phyloP scores from a whole-genome alignment of 2,329 filamentous ascomycete genomes.

The Verticillium zaregamsianum region DNA sequence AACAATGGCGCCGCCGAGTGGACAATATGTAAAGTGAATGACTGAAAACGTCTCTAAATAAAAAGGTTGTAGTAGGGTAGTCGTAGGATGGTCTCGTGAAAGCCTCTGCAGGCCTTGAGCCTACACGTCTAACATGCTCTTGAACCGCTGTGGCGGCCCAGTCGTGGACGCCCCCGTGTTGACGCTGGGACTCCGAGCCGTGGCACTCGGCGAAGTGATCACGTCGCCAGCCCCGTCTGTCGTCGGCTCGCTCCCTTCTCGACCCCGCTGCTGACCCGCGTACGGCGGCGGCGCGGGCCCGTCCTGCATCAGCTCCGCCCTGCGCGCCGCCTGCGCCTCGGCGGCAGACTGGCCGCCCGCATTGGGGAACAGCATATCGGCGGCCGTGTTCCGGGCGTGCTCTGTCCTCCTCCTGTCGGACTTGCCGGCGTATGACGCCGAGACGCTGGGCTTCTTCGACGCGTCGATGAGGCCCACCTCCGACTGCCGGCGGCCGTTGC shows the following conservation, averaged over 20 bases:
- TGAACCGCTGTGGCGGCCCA: constrained; percentile 48
- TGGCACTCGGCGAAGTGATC: constrained; percentile 17
- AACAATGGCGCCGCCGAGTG: background rate
- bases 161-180: constrained; percentile 38
- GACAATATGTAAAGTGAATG: background rate
- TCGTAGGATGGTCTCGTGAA: background rate
- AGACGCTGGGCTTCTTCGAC: constrained; percentile 10
- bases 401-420: constrained; percentile 41
- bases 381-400: constrained; percentile 36
- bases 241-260: constrained; percentile 4
- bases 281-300: constrained; percentile 40
- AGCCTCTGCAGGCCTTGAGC: background rate
- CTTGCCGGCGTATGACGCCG: constrained; percentile 33
- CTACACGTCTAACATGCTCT: constrained; percentile 55
- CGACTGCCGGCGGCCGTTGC: constrained; percentile 17
- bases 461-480: constrained; percentile 18
- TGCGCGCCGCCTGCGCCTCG: constrained; percentile 26
- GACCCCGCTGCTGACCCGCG: constrained; percentile 20
- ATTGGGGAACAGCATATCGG: constrained; percentile 46
- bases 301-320: constrained; percentile 36
- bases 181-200: constrained; percentile 31
- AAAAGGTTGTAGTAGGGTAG: too few relatives aligned
- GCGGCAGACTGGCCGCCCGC: constrained; percentile 13
- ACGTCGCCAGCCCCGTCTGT: constrained; percentile 8
- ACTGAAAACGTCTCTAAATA: background rate